Evolutionary conservation across 1,139 yeast genomes (phyloP).

Genomic region (Diutina rugosa): DNA sequence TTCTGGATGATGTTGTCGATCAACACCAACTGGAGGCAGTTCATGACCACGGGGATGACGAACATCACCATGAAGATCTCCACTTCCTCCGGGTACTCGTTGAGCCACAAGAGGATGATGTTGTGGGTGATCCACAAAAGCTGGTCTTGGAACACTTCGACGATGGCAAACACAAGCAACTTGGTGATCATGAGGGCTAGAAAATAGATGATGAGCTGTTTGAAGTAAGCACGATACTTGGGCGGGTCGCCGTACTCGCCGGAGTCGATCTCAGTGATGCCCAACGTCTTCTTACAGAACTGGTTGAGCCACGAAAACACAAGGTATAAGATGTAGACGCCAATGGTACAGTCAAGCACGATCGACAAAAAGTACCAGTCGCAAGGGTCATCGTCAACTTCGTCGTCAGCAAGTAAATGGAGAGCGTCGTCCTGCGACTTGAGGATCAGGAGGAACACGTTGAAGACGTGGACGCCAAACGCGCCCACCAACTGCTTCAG

Average conservation of each 20-base stretch:
- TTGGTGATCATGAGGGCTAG: constrained; percentile 52
- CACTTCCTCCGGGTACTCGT: constrained; percentile 58
- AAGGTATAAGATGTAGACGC: constrained; percentile 46
- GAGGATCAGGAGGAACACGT: constrained; percentile 57
- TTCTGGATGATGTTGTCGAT: constrained; percentile 78
- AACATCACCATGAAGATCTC: constrained; percentile 84
- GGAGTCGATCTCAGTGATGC: constrained; percentile 46
- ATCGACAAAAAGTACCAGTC: constrained; percentile 89
- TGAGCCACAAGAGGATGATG: constrained; percentile 57
- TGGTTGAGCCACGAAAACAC: constrained; percentile 36
- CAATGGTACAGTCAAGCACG: constrained; percentile 87
- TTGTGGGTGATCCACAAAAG: constrained; percentile 34
- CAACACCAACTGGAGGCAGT: constrained; percentile 74
- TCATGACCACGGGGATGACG: constrained; percentile 66
- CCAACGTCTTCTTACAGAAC: constrained; percentile 21
- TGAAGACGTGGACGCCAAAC: constrained; percentile 67
- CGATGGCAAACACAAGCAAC: constrained; percentile 30
- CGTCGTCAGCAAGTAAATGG: constrained; percentile 2
- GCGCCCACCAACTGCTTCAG: constrained; percentile 86
- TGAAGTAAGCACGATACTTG: constrained; percentile 45
- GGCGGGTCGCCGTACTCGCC: constrained; percentile 79
- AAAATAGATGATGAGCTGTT: constrained; percentile 64
- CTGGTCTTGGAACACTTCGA: constrained; percentile 26
- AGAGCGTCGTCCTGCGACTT: constrained; percentile 14
- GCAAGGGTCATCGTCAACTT: constrained; percentile 42